Evolutionary conservation across 2,329 filamentous ascomycete species (phyloP).

Genomic region (Aspergillus persii): DNA sequence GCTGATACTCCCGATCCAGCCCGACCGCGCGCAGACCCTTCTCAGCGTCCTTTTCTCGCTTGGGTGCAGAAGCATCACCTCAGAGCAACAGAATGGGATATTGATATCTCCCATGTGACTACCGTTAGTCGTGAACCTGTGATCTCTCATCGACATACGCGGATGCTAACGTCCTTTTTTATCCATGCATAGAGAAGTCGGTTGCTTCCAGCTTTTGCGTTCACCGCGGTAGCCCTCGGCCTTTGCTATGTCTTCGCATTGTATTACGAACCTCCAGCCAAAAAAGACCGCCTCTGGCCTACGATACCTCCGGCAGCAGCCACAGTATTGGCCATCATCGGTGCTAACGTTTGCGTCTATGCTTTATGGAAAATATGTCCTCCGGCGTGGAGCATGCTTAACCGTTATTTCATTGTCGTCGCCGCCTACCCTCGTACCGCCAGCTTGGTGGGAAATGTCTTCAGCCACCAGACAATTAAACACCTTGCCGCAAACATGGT

Average conservation of each 20-base stretch:
- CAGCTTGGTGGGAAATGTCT: slow-evolving; percentile 54
- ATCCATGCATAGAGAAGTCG: slow-evolving; percentile 37
- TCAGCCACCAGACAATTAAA: slow-evolving; percentile 55
- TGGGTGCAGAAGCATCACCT: slow-evolving; percentile 46
- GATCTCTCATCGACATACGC: not conserved
- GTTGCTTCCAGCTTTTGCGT: slow-evolving; percentile 46
- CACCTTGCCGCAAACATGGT: slow-evolving; percentile 57
- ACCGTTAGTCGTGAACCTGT: slow-evolving; percentile 27
- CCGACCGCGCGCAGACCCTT: slow-evolving; percentile 39
- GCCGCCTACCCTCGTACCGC: slow-evolving; percentile 53
- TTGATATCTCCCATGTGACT: slow-evolving; percentile 34
- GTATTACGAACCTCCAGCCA: slow-evolving; percentile 50
- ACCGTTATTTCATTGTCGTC: slow-evolving; percentile 55
- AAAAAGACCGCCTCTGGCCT: slow-evolving; percentile 49
- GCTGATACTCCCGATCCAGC: slow-evolving; percentile 26
- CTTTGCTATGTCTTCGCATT: slow-evolving; percentile 46
- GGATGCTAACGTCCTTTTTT: not conserved
- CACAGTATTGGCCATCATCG: slow-evolving; percentile 51
- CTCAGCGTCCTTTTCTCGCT: slow-evolving; percentile 38
- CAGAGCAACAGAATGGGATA: slow-evolving; percentile 33
- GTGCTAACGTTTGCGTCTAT: slow-evolving; percentile 51
- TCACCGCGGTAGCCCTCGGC: slow-evolving; percentile 38
- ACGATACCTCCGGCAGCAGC: slow-evolving; percentile 51
- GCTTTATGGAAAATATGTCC: slow-evolving; percentile 51
- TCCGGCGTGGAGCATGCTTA: slow-evolving; percentile 55